Evolutionary conservation across 305 asterid genomes (phyloP), one percentile per base, ranked within the genome.

Genomic region (Ajuga reptans): DNA sequence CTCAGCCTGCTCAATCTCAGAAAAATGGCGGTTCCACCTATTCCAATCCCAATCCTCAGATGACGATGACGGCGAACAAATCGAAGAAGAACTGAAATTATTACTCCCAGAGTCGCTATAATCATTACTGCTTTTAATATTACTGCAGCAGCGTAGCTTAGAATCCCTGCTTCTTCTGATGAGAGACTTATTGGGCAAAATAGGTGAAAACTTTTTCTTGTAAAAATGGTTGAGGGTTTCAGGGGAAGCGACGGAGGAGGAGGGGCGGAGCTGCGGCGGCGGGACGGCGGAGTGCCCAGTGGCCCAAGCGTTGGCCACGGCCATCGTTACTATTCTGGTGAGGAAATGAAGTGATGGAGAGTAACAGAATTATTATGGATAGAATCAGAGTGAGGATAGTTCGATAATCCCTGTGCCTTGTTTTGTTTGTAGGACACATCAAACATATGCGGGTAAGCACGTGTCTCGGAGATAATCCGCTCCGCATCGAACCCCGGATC

Each of bases 1-100:
- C 76, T 92, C 97, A 16, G 91, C 90, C 83, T 85, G 95, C 71
- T 92, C 97, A 74, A 88, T 87, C 78, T 88, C 97, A 27, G 89
- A 75, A 77, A 92, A 90, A 86, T 92, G 84, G 72, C 90, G 88
- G 12, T 84, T 86, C 98, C 98, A 92, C 69, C 83, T 74, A 68
- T 83, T 88, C 98, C 98, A 90, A 83, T 92, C 94, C 98, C 97
- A 92, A 60, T 83, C 91, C 2, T 80, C 73, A 27, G 79, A 43
- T 0, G 85, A 66, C 42, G 50, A 31, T 31, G 83, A 74, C 2
- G 78, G 78, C 14, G 78, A 77, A 60, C 72, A 81, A 3, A 77
- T 50, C 14, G 74, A 60, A 27, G 84, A 73, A 60, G 83, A 61
- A 18, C 39, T 72, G 69, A 51, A 49, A 70, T 46, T 49, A 66